A percentile compares a stretch with the other conserved stretches of the same genome.
Conservation (phyloP, 352 stramenopile genomes). For the Globisporangium cederbergense region DNA sequence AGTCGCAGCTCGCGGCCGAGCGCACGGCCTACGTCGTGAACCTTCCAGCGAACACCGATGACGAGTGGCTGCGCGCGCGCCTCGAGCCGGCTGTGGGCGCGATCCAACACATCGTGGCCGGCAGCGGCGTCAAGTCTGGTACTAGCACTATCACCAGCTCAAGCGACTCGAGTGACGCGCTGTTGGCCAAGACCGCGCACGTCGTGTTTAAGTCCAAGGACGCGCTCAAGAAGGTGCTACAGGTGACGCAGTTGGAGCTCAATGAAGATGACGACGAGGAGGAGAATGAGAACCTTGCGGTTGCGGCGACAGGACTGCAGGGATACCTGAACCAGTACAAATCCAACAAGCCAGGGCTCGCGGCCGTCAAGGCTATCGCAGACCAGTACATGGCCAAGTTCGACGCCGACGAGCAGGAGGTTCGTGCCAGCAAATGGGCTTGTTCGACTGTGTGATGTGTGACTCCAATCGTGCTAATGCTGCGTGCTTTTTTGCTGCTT, state of each 20-base stretch:
- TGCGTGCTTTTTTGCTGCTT: neutral
- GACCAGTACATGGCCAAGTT: conserved; percentile 80
- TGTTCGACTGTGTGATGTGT: too few species aligned
- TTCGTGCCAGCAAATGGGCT: conserved; percentile 13
- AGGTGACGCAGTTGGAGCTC: conserved; percentile 36
- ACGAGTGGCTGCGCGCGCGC: conserved; percentile 52
- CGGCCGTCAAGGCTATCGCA: conserved; percentile 57
- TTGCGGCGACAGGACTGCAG: conserved; percentile 9
- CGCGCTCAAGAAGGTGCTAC: conserved; percentile 53
- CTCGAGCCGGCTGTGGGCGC: conserved; percentile 42
- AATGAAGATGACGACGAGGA: conserved; percentile 4
- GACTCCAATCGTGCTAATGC: too few species aligned
- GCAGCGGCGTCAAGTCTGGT: conserved; percentile 4
- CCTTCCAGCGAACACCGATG: conserved; percentile 39
- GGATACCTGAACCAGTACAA: conserved; percentile 64
- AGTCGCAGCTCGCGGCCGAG: conserved; percentile 51
- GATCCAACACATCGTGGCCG: conserved; percentile 57
- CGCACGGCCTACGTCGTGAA: conserved; percentile 80
- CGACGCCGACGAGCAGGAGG: conserved; percentile 62
- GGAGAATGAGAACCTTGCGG: neutral
- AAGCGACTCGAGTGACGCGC: conserved; percentile 16
- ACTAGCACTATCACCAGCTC: conserved; percentile 16
- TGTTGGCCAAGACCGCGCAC: conserved; percentile 42
- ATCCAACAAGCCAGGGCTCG: conserved; percentile 59
- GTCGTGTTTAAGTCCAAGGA: conserved; percentile 75